phyloP scores from a whole-genome alignment of 495 filamentous ascomycete species.

The Penicillium steckii region DNA sequence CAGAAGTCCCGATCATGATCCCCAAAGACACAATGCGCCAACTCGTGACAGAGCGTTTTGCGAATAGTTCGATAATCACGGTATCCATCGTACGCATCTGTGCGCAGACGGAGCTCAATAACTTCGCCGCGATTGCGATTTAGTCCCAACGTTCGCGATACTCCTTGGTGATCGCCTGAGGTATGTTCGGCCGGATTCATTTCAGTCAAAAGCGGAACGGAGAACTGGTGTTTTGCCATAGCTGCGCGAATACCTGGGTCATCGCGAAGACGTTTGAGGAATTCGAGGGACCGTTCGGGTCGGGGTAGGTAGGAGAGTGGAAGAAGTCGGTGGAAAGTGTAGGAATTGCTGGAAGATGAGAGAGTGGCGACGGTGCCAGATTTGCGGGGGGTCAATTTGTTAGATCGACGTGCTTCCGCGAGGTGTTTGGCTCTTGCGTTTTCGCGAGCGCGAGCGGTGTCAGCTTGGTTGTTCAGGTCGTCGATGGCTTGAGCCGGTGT shows the following conservation, averaged over 20 bases:
- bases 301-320: conserved; percentile 79
- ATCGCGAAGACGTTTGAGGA: conserved; percentile 71
- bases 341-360: conserved; percentile 49
- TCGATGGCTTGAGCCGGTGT: conserved; percentile 33
- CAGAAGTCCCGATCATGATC: conserved; percentile 87
- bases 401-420: conserved; percentile 14
- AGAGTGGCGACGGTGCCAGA: conserved; percentile 40
- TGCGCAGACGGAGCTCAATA: conserved; percentile 86
- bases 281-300: conserved; percentile 62
- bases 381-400: too few species aligned
- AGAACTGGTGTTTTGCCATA: conserved; percentile 83
- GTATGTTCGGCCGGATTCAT: conserved; percentile 91
- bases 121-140: conserved; percentile 88
- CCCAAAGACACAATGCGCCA: conserved; percentile 85
- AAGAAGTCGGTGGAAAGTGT: conserved; percentile 78
- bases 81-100: conserved; percentile 93
- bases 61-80: conserved; percentile 87
- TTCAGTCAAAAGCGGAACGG: conserved; percentile 85
- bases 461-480: conserved; percentile 39
- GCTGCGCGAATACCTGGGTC: conserved; percentile 82
- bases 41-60: conserved; percentile 90
- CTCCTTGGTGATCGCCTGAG: conserved; percentile 51
- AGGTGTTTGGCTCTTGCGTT: conserved; percentile 39
- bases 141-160: conserved; percentile 74
- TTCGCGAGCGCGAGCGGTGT: conserved; percentile 37